These are phyloP conservation scores for Cryptococcus sp. DNA, from an alignment of 1,284 basidiomycete species.

Conservation along the genomic window DNA sequence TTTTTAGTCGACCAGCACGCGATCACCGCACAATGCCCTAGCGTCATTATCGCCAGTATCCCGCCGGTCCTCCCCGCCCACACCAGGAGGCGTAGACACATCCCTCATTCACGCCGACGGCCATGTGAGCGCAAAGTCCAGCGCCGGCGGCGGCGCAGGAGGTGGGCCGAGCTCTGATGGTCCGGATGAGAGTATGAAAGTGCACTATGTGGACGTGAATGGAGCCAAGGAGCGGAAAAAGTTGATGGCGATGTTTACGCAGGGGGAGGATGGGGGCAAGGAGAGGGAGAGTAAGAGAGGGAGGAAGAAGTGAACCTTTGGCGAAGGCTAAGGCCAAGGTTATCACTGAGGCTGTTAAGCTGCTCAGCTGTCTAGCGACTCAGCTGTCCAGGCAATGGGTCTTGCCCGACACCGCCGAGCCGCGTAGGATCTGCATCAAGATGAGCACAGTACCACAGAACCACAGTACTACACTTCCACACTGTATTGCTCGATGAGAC, in stretches of 20 bases:
- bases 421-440: no score
- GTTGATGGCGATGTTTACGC: slow-evolving; percentile 18
- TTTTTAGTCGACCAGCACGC: slow-evolving; percentile 7
- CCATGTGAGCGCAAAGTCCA: neutral
- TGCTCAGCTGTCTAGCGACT: no score
- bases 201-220: slow-evolving; percentile 16
- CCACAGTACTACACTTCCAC: no score
- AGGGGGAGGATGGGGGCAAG: neutral
- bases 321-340: no score
- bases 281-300: slow-evolving; percentile 3
- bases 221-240: slow-evolving; percentile 16
- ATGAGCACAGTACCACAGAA: no score
- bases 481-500: no score
- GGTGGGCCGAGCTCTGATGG: neutral
- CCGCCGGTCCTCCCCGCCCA: slow-evolving; percentile 3
- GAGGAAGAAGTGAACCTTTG: slow-evolving; percentile 4
- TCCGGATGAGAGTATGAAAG: slow-evolving; percentile 14
- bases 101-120: slow-evolving; percentile 1
- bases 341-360: neutral
- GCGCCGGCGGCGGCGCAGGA: neutral
- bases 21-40: slow-evolving; percentile 7
- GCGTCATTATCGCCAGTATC: slow-evolving; percentile 11
- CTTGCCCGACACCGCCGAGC: no score
- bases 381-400: no score
- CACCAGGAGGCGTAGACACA: neutral